Percentiles rank a stretch among this genome's conserved stretches.
Conservation (phyloP, 176 grass and related monocot genomes). For the Aegilops bicornis region DNA sequence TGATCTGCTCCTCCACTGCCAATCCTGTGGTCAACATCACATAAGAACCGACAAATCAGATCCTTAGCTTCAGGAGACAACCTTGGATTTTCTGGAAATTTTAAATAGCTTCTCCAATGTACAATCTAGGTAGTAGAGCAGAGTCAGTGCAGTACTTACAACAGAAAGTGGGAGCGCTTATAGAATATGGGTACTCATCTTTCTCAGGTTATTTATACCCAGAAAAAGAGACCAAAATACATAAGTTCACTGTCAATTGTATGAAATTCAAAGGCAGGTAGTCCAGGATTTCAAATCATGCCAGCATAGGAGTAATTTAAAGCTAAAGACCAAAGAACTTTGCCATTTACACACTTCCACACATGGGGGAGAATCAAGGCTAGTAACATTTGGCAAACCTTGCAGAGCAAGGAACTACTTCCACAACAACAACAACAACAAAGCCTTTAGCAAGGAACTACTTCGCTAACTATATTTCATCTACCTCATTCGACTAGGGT, state of each 20-base stretch:
- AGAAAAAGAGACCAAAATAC: not conserved
- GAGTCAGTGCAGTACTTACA: conserved; percentile 13
- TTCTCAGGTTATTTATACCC: not conserved
- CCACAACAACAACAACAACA: too few relatives aligned
- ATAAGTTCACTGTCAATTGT: not conserved
- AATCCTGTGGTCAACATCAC: conserved; percentile 93
- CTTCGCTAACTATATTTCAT: not conserved
- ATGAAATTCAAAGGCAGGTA: not conserved
- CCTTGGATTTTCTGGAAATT: conserved; percentile 90
- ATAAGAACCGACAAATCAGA: conserved; percentile 92
- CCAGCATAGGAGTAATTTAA: not conserved
- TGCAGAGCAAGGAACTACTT: not conserved
- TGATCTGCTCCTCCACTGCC: conserved; percentile 78
- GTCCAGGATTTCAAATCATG: not conserved
- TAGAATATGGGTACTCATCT: not conserved
- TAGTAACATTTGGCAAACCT: conserved; percentile 11
- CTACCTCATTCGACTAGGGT: not conserved
- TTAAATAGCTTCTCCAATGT: conserved; percentile 97
- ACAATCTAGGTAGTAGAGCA: conserved; percentile 66
- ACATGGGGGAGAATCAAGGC: not conserved
- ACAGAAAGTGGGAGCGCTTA: not conserved
- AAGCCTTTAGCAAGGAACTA: not conserved
- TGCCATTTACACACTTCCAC: not conserved
- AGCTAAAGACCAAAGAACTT: not conserved
- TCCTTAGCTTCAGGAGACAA: conserved; percentile 86